These are phyloP conservation scores for Sporothrix humicola DNA, from an alignment of 2,329 filamentous ascomycete genomes.

Conservation along the genomic window DNA sequence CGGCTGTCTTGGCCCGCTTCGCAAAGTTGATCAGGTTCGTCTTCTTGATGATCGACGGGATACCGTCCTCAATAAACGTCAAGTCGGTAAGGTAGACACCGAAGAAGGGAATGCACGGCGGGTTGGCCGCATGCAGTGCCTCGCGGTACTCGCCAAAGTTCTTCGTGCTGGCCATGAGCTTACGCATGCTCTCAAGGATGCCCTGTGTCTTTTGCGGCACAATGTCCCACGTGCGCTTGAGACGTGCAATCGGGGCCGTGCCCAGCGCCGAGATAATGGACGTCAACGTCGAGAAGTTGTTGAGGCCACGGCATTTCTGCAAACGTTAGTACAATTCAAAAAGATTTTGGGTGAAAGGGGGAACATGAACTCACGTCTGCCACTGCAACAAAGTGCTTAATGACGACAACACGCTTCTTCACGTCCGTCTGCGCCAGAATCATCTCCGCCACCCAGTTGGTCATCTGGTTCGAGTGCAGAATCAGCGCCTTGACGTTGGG, in stretches of 20 bases:
- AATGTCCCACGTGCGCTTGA: constrained; percentile 92
- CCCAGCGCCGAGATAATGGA: constrained; percentile 96
- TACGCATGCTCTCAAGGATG: constrained; percentile 87
- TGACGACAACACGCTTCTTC: constrained; percentile 94
- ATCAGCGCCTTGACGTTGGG: constrained; percentile 96
- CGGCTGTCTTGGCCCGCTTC: constrained; percentile 95
- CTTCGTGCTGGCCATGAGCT: constrained; percentile 94
- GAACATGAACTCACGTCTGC: constrained; percentile 73
- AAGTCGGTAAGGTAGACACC: constrained; percentile 96
- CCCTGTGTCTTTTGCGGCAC: constrained; percentile 83
- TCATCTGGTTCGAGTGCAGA: constrained; percentile 96
- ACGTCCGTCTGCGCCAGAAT: constrained; percentile 93
- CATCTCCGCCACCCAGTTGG: constrained; percentile 99
- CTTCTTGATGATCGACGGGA: constrained; percentile 94
- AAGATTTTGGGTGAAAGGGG: neutral
- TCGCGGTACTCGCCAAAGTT: constrained; percentile 98
- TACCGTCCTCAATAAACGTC: constrained; percentile 97
- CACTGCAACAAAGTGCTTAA: constrained; percentile 96
- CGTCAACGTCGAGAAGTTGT: constrained; percentile 97
- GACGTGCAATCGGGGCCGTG: constrained; percentile 90
- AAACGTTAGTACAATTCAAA: constrained; percentile 37
- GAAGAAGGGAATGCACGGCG: constrained; percentile 97
- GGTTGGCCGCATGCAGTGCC: constrained; percentile 87
- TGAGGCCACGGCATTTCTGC: constrained; percentile 89
- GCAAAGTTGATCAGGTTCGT: constrained; percentile 98